Conservation (phyloP, 331 rosid genomes). For the Dryas integrifolia region DNA sequence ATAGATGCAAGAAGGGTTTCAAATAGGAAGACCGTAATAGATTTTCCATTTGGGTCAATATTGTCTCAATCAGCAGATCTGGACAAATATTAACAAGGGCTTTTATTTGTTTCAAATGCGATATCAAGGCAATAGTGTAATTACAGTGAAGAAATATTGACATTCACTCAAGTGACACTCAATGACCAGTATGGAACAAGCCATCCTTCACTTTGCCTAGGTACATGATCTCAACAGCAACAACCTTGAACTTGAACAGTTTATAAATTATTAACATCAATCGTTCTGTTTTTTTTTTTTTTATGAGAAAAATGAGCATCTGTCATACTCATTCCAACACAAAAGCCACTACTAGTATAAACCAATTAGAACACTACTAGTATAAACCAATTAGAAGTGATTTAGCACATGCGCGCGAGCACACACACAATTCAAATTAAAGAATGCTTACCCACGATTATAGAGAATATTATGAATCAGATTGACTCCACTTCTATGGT, state of each 20-base stretch:
- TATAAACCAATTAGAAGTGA: background rate
- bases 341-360: background rate
- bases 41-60: too few species aligned
- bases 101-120: background rate
- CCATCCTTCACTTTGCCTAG: background rate
- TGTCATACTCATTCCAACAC: background rate
- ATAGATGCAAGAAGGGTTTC: background rate
- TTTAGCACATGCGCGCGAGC: background rate
- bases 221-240: background rate
- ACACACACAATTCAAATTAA: background rate
- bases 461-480: constrained; percentile 75
- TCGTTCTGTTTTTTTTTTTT: background rate
- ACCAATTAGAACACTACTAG: background rate
- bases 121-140: background rate
- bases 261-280: background rate
- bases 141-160: background rate
- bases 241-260: background rate
- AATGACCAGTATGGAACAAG: background rate
- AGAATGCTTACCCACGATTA: constrained; percentile 67
- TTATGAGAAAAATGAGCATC: background rate
- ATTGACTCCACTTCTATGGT: constrained; percentile 84
- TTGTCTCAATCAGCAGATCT: background rate
- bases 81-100: too few species aligned
- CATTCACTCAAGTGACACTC: background rate
- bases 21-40: too few species aligned